phyloP scores from a whole-genome alignment of 2,329 filamentous ascomycete species.

The Cordyceps cateniannulata region DNA sequence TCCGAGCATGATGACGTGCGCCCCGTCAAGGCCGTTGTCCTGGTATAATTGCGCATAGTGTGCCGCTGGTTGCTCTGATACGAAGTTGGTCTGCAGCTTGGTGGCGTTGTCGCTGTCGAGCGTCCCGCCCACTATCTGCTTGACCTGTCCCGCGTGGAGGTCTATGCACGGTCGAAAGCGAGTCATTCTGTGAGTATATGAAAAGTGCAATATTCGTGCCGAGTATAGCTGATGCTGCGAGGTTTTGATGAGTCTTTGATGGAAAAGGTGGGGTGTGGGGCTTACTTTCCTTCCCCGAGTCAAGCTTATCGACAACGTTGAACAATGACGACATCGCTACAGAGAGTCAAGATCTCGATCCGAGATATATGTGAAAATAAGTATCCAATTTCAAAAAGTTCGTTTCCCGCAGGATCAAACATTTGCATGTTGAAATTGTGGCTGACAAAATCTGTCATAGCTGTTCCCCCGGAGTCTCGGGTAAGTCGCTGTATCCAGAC shows the following conservation, averaged over 20 bases:
- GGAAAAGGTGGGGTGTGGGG: slow-evolving; percentile 6
- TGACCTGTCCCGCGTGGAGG: slow-evolving; percentile 92
- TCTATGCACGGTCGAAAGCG: slow-evolving; percentile 95
- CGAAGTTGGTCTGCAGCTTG: slow-evolving; percentile 82
- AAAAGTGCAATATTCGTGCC: background rate
- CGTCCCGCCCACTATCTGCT: slow-evolving; percentile 96
- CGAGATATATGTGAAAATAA: background rate
- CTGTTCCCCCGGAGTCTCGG: background rate
- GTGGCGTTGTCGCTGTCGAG: slow-evolving; percentile 57
- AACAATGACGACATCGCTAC: slow-evolving; percentile 1
- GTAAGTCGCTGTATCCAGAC: background rate
- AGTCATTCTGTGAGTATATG: slow-evolving; percentile 57
- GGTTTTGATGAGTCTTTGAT: slow-evolving; percentile 1
- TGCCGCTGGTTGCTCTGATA: slow-evolving; percentile 73
- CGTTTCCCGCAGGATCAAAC: background rate
- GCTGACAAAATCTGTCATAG: background rate
- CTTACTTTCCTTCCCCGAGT: background rate
- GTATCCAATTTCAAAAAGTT: too few species aligned
- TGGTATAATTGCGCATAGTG: slow-evolving; percentile 80
- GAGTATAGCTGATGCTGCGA: background rate
- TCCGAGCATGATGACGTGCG: slow-evolving; percentile 95
- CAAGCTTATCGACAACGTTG: background rate
- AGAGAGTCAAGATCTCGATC: background rate
- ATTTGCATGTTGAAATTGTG: background rate
- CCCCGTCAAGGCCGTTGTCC: slow-evolving; percentile 65